Evolutionary conservation across 2,329 filamentous ascomycete species (phyloP), one percentile per base, ranked within the genome.

Genomic region (Trichoderma guizhouense): DNA sequence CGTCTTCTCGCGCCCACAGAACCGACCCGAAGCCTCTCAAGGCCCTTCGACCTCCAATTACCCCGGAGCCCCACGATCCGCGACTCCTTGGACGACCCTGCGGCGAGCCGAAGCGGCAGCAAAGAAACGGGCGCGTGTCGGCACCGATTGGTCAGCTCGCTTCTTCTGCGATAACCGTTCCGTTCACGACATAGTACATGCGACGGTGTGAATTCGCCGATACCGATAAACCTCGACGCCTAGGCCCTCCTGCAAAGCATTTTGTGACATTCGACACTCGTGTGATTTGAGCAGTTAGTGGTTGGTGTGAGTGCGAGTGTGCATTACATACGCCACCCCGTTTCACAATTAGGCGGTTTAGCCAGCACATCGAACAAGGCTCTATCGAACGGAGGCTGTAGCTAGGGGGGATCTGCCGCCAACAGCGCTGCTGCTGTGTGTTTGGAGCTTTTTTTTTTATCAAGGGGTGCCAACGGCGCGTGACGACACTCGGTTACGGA

Each of bases 141-240:
- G n/a, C 21, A 67, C 15, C 62, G 63, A 71, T 71, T 67, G 69
- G 62, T 68, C 60, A 64, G 39, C 60, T 64, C 36, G 32, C 51
- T 36, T 43, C 24, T 7, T 7, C 28, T 67, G 18, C 34, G 11
- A 63, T n/a, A 28, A 43, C 24, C 34, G 34, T 36, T 36, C 60
- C 36, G 26, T 21, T 21, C 18, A 28, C 18, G 21, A 67, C 64
- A 28, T 18, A 26, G 34, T 72, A 65, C 34, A 58, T 72, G 55
- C n/a, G 26, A 21, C 66, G 34, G 39, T 32, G 55, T 43, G 21
- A 34, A 21, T 30, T n/a, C 28, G 5, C 39, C 26, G 12, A 21
- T 26, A 65, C 9, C 15, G 32, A 36, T 36, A 36, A 36, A 36
- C 34, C 18, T 21, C 28, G 39, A 66, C 34, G 18, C 21, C 63